A percentile compares a stretch with the other conserved stretches of the same genome.
phyloP scores from a whole-genome alignment of 2,329 filamentous ascomycete species.

The Nakataea oryzae region DNA sequence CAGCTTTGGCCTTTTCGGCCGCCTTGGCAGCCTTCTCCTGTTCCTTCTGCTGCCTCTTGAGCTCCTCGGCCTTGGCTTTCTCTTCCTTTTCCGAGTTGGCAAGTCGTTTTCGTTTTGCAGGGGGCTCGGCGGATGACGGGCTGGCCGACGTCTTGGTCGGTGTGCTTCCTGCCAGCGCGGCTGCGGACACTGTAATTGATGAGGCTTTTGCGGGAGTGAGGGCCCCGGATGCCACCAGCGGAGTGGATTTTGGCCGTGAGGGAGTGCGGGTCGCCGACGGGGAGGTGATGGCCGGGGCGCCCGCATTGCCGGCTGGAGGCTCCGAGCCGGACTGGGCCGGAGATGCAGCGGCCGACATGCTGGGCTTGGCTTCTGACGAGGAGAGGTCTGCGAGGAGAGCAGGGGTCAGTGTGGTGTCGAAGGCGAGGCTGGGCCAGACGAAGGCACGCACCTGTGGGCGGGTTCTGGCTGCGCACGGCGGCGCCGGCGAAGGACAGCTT shows the following conservation, averaged over 20 bases:
- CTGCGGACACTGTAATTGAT: not conserved
- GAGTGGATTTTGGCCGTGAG: constrained; percentile 11
- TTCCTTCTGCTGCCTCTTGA: constrained; percentile 18
- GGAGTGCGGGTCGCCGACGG: constrained; percentile 22
- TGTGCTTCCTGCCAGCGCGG: not conserved
- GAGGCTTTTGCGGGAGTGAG: constrained; percentile 4
- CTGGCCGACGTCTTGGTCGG: not conserved
- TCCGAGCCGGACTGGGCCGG: not conserved
- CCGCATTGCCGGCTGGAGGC: constrained; percentile 23
- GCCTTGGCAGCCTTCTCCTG: constrained; percentile 22
- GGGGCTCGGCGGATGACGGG: constrained; percentile 12
- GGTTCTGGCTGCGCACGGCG: constrained; percentile 8
- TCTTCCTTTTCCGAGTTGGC: constrained; percentile 28
- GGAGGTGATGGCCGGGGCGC: constrained; percentile 25
- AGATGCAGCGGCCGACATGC: not conserved
- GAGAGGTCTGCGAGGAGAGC: not conserved
- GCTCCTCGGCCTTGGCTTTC: constrained; percentile 14
- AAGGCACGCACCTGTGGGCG: not conserved
- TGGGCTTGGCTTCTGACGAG: not conserved
- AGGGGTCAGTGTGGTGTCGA: not conserved
- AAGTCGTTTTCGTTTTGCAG: constrained; percentile 35
- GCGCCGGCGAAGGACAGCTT: constrained; percentile 1
- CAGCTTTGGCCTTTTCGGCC: constrained; percentile 25
- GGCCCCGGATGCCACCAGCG: not conserved
- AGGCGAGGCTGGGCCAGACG: not conserved